Evolutionary conservation across 768 basidiomycete genomes (phyloP).

Genomic region (Hygrocybe coccinea): DNA sequence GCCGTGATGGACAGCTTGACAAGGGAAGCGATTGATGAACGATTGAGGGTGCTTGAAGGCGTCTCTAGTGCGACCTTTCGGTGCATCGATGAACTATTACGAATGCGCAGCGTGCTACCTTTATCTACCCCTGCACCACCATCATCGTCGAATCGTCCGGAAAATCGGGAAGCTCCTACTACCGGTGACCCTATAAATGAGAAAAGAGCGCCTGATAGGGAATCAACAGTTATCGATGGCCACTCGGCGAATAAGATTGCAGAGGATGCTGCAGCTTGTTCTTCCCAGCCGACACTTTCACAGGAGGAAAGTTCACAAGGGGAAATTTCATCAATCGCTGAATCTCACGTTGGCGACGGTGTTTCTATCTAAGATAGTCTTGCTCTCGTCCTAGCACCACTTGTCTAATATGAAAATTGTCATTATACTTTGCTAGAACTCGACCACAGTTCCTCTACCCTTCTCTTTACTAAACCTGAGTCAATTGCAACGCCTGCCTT

Average conservation of each 20-base stretch:
- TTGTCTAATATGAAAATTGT: neutral
- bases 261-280: too few relatives aligned
- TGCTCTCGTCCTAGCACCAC: neutral
- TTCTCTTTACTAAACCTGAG: conserved; percentile 49
- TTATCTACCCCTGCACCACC: conserved; percentile 24
- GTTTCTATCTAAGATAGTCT: neutral
- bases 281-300: too few relatives aligned
- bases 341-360: too few relatives aligned
- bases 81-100: conserved; percentile 74
- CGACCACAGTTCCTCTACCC: conserved; percentile 40
- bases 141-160: conserved; percentile 12
- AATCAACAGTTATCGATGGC: too few relatives aligned
- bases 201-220: too few relatives aligned
- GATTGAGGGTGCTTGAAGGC: conserved; percentile 70
- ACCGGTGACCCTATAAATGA: too few relatives aligned
- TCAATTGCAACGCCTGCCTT: conserved; percentile 57
- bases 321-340: too few relatives aligned
- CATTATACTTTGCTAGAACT: conserved; percentile 2
- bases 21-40: conserved; percentile 79
- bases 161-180: neutral
- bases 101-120: conserved; percentile 65
- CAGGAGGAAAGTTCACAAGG: too few relatives aligned
- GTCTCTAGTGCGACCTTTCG: conserved; percentile 70
- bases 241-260: too few relatives aligned
- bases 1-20: conserved; percentile 60